These are phyloP conservation scores for Prunus yedoensis DNA, from an alignment of 331 rosid species.

Conservation along the genomic window DNA sequence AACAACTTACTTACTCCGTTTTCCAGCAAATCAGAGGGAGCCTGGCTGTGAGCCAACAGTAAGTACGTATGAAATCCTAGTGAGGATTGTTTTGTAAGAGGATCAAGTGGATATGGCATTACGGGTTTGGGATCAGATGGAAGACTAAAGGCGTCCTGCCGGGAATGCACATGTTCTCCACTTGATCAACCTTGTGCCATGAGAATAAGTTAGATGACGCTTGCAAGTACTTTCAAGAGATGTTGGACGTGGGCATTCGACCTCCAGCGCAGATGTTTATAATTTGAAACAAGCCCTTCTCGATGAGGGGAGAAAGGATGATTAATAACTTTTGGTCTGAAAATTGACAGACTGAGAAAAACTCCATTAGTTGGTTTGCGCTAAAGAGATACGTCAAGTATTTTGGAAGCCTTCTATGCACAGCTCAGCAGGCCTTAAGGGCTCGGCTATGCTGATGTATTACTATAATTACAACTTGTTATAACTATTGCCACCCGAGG, in stretches of 20 bases:
- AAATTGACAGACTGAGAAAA: slow-evolving; percentile 65
- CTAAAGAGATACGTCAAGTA: background rate
- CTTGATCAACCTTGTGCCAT: slow-evolving; percentile 56
- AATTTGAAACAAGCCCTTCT: slow-evolving; percentile 56
- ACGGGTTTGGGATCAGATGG: slow-evolving; percentile 71
- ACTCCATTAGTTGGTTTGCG: slow-evolving; percentile 36
- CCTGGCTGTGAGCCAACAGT: slow-evolving; percentile 60
- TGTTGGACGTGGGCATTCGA: slow-evolving; percentile 74
- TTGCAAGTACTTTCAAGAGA: slow-evolving; percentile 69
- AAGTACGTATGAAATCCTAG: slow-evolving; percentile 67
- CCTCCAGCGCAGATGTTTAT: slow-evolving; percentile 65
- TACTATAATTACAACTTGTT: background rate
- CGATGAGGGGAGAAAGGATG: slow-evolving; percentile 50
- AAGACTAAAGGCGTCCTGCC: slow-evolving; percentile 66
- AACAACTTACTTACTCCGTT: slow-evolving; percentile 60
- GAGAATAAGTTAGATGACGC: slow-evolving; percentile 68
- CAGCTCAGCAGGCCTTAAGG: background rate
- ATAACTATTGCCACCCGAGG: background rate
- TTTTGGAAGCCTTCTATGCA: background rate
- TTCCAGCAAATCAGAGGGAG: slow-evolving; percentile 61
- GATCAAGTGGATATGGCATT: slow-evolving; percentile 57
- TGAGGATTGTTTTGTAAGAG: slow-evolving; percentile 83
- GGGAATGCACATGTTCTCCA: slow-evolving; percentile 76
- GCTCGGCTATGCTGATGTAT: background rate
- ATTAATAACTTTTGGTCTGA: slow-evolving; percentile 28